Evolutionary conservation across 2,329 filamentous ascomycete species (phyloP).

Genomic region (Cladosporium cucumerinum): DNA sequence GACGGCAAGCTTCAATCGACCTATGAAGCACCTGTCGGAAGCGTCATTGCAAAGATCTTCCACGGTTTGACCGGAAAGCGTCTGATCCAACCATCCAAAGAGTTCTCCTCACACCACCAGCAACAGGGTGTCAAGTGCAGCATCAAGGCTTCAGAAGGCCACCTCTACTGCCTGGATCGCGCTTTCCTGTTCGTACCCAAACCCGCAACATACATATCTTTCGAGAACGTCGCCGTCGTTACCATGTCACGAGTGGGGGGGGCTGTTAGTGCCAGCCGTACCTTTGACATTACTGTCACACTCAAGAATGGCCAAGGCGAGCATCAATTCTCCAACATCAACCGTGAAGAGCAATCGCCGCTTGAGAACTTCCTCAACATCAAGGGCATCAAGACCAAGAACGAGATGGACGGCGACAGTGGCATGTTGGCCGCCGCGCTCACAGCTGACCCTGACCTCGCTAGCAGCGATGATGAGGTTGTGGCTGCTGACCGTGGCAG

Average conservation of each 20-base stretch:
- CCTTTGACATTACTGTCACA: constrained; percentile 92
- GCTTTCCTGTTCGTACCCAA: constrained; percentile 99
- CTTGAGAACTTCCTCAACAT: constrained; percentile 97
- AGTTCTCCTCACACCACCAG: constrained; percentile 89
- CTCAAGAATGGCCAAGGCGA: constrained; percentile 84
- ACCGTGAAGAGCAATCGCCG: constrained; percentile 92
- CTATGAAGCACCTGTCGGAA: constrained; percentile 90
- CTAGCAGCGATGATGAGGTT: constrained; percentile 73
- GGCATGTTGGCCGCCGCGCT: constrained; percentile 73
- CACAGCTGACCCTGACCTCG: constrained; percentile 71
- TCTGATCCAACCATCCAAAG: constrained; percentile 87
- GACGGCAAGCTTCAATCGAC: constrained; percentile 82
- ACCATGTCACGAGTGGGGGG: constrained; percentile 96
- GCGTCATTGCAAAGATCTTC: constrained; percentile 94
- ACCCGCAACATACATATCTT: constrained; percentile 93
- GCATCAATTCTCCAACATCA: constrained; percentile 98
- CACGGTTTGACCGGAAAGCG: constrained; percentile 91
- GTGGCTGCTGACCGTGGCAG: constrained; percentile 77
- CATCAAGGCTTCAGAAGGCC: constrained; percentile 99
- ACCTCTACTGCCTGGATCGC: constrained; percentile 95
- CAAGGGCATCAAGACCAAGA: constrained; percentile 93
- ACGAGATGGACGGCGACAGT: constrained; percentile 91
- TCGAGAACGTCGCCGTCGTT: constrained; percentile 86
- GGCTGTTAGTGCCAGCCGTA: constrained; percentile 87
- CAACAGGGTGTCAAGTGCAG: constrained; percentile 97